Evolutionary conservation across 495 filamentous ascomycete genomes (phyloP), one percentile per base, ranked within the genome.

Genomic region (Glonium stellatum): DNA sequence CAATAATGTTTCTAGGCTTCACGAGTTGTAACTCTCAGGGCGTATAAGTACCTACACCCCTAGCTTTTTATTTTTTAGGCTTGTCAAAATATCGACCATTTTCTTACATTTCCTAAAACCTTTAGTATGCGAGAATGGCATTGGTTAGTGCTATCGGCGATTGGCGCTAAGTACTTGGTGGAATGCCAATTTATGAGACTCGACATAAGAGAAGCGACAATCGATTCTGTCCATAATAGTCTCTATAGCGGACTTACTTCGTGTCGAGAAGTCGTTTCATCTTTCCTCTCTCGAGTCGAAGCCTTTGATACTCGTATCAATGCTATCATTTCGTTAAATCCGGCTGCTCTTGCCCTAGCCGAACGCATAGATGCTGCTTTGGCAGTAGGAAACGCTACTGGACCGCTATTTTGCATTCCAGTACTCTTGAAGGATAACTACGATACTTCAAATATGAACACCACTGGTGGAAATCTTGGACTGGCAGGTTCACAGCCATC

Each of bases 361-460:
- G 71, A 78, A 23, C 50, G 72, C 22, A 65, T 81, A 27, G 83
- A 86, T 60, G 23, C 42, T 0, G 59, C 58, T 36, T 69, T 83
- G 12, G 67, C 72, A 5, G 55, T 69, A 18, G 76, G 78, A 12
- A 79, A 82, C 63, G 65, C 65, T 5, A 71, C 74, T 5, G 76
- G 76, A 5, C 61, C 74, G 4, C 68, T 84, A 0, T 77, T 84
- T 62, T 82, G 82, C 67, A 73, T 88, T 11, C 84, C 85, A 0
- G 58, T 84, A 1, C 62, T 87, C 10, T 67, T 88, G 5, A 87
- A 87, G 70, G 84, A 87, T 65, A 87, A 85, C 60, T 84, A 76
- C 57, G 77, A 82, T 53, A 81, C 80, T 0, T 35, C 55, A 0
- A 75, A 76, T 10, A 77, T 80, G 64, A 76, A 73, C 37, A 87